These are phyloP conservation scores for Micractinium conductrix DNA, from an alignment of 139 green algal genomes.

Conservation along the genomic window DNA sequence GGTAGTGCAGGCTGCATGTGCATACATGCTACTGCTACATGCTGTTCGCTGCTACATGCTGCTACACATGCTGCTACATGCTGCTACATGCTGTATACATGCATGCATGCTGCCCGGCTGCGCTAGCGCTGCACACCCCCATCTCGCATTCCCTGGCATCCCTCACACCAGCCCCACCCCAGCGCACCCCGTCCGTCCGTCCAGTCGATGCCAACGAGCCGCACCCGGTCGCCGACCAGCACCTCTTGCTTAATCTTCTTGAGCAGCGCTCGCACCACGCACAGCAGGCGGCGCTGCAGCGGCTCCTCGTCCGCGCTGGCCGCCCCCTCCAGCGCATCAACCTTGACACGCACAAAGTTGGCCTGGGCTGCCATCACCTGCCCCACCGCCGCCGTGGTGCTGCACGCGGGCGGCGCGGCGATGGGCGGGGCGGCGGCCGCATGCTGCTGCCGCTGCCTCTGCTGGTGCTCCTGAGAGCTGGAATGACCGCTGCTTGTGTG, in stretches of 20 bases:
- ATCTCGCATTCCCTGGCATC: too few relatives aligned
- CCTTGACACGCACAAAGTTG: constrained; percentile 81
- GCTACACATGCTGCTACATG: too few relatives aligned
- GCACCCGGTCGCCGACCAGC: constrained; percentile 90
- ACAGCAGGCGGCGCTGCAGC: constrained; percentile 79
- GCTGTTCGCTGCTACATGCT: too few relatives aligned
- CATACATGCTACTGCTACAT: too few relatives aligned
- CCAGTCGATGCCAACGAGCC: constrained; percentile 86
- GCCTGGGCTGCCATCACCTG: constrained; percentile 72
- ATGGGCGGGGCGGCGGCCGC: background rate
- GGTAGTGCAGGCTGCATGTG: background rate
- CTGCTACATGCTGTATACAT: too few relatives aligned
- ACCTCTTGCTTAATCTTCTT: constrained; percentile 90
- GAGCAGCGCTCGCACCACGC: constrained; percentile 82
- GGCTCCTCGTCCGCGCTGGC: background rate
- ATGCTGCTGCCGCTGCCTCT: background rate
- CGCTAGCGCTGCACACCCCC: too few relatives aligned
- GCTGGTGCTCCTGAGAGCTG: background rate
- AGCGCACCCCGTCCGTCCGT: constrained; percentile 54
- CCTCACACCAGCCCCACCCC: background rate
- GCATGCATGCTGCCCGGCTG: too few relatives aligned
- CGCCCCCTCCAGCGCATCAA: constrained; percentile 28
- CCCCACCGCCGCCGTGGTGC: constrained; percentile 13
- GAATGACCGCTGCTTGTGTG: background rate
- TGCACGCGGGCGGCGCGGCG: background rate